Percentiles rank a stretch among this genome's conserved stretches.
Evolutionary conservation across 192 early-diverging fungal species (phyloP).

Genomic region (Pilobolus umbonatus): DNA sequence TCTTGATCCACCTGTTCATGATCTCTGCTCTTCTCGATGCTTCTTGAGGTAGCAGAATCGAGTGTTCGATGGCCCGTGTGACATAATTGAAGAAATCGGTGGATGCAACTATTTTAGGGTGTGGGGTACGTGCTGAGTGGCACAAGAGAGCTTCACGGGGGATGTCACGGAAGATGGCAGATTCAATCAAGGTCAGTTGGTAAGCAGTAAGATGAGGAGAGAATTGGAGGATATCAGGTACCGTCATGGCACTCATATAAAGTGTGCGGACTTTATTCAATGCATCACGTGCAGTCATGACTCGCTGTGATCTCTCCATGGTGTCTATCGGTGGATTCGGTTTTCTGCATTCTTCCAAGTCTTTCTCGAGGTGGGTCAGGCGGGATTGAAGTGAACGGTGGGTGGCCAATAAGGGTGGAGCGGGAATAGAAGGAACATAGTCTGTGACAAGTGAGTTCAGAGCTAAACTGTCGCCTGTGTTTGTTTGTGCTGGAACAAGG

Average conservation of each 20-base stretch:
- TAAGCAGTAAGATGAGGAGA: slow-evolving; percentile 60
- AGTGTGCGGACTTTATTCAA: slow-evolving; percentile 48
- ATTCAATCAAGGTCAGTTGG: slow-evolving; percentile 67
- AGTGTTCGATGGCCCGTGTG: slow-evolving; percentile 67
- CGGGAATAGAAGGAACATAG: slow-evolving; percentile 55
- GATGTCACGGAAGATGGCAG: slow-evolving; percentile 60
- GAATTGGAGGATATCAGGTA: slow-evolving; percentile 52
- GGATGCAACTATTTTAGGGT: slow-evolving; percentile 54
- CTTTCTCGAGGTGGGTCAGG: slow-evolving; percentile 31
- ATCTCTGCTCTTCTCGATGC: slow-evolving; percentile 52
- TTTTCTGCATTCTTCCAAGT: slow-evolving; percentile 28
- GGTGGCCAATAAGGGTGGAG: slow-evolving; percentile 44
- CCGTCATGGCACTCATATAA: slow-evolving; percentile 45
- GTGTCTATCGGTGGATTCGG: slow-evolving; percentile 15
- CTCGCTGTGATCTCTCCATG: not conserved
- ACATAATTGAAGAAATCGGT: slow-evolving; percentile 82
- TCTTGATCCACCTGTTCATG: slow-evolving; percentile 69
- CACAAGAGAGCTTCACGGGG: slow-evolving; percentile 49
- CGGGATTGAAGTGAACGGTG: slow-evolving; percentile 49
- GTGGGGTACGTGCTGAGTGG: slow-evolving; percentile 58
- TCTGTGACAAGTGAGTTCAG: slow-evolving; percentile 29
- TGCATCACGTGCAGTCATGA: slow-evolving; percentile 33
- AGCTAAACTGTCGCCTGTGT: slow-evolving; percentile 41
- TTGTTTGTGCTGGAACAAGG: slow-evolving; percentile 42
- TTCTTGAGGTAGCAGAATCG: slow-evolving; percentile 58